These are phyloP conservation scores for Vicia sativa DNA, from an alignment of 306 rosid genomes.

Conservation along the genomic window DNA sequence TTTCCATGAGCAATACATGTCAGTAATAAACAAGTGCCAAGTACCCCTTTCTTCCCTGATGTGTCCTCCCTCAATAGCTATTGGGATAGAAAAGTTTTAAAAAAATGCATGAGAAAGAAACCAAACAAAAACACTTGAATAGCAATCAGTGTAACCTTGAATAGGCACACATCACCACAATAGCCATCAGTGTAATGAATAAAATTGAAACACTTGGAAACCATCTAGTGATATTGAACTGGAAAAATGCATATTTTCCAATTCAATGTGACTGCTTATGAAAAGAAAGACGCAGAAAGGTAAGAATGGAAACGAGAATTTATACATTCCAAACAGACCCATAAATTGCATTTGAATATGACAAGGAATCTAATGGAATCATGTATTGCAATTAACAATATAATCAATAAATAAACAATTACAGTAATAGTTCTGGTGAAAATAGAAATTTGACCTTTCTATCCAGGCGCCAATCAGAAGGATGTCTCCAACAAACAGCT, in stretches of 20 bases:
- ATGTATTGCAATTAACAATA: conserved; percentile 18
- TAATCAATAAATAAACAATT: conserved; percentile 5
- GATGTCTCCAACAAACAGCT: conserved; percentile 93
- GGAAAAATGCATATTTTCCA: conserved; percentile 7
- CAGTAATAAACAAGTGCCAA: not conserved
- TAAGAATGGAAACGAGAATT: not conserved
- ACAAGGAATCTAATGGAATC: not conserved
- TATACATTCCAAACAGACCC: conserved; percentile 5
- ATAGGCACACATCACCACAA: conserved; percentile 1
- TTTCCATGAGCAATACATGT: conserved; percentile 6
- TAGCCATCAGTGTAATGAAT: not conserved
- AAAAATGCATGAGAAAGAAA: not conserved
- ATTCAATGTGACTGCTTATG: not conserved
- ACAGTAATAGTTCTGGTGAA: conserved; percentile 49
- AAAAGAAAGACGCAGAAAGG: not conserved
- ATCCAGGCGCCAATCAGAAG: conserved; percentile 72
- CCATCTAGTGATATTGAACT: not conserved
- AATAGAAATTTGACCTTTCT: conserved; percentile 81
- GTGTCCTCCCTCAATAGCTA: conserved; percentile 4
- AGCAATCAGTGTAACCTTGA: conserved; percentile 1
- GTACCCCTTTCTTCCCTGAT: not conserved
- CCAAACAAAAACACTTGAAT: conserved; percentile 11
- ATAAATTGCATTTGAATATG: conserved; percentile 19
- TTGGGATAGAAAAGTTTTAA: not conserved
- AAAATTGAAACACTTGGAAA: not conserved